Evolutionary conservation across 352 stramenopile species (phyloP).

Genomic region (Pythium myriotylum): DNA sequence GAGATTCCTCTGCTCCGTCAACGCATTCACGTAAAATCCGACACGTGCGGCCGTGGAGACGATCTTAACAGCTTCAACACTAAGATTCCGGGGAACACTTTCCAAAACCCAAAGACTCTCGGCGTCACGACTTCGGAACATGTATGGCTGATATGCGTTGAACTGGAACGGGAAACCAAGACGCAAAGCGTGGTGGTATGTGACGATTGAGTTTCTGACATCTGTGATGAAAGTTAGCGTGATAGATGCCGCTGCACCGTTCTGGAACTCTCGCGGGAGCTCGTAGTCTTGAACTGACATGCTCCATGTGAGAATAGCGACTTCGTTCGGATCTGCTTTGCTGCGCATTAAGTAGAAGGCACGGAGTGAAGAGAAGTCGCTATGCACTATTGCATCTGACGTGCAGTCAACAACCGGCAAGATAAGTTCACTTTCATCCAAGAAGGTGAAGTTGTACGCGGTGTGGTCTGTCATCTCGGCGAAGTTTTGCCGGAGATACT

Average conservation of each 20-base stretch:
- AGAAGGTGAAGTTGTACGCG: conserved; percentile 38
- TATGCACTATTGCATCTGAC: conserved; percentile 26
- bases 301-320: conserved; percentile 32
- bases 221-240: conserved; percentile 39
- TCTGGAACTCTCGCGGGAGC: conserved; percentile 30
- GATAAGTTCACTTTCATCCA: conserved; percentile 36
- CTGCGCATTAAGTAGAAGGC: conserved; percentile 50
- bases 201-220: conserved; percentile 19
- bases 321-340: conserved; percentile 22
- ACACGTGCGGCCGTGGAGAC: conserved; percentile 28
- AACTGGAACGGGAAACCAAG: conserved; percentile 35
- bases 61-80: conserved; percentile 1
- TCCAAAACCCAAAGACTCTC: background rate
- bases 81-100: background rate
- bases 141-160: conserved; percentile 12
- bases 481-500: conserved; percentile 35
- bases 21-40: conserved; percentile 42
- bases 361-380: conserved; percentile 28
- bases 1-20: conserved; percentile 48
- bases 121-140: background rate
- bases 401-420: conserved; percentile 49
- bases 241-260: conserved; percentile 31
- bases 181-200: conserved; percentile 32
- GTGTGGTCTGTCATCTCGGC: conserved; percentile 17
- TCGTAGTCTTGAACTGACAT: conserved; percentile 48